Evolutionary conservation across 345 rosid species (phyloP).

Genomic region (Citrus maxima): DNA sequence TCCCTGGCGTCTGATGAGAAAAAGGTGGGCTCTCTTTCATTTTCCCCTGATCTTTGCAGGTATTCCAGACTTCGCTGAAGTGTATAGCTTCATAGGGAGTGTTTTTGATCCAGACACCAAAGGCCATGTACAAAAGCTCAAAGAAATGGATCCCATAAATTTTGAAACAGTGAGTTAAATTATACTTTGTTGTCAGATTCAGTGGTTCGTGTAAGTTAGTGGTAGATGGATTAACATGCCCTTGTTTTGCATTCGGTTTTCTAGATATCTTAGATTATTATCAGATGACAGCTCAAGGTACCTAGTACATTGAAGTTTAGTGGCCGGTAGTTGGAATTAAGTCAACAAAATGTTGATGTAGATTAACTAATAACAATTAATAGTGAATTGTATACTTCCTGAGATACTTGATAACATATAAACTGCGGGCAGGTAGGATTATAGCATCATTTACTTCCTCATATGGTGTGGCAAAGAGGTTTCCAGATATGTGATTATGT

Average conservation of each 20-base stretch:
- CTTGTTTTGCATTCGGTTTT: not conserved
- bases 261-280: not conserved
- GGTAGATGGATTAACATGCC: slow-evolving; percentile 2
- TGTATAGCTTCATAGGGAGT: slow-evolving; percentile 87
- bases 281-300: not conserved
- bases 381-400: not conserved
- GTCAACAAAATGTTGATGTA: not conserved
- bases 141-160: slow-evolving; percentile 97
- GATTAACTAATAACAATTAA: not conserved
- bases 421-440: not conserved
- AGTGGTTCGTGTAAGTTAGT: not conserved
- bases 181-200: slow-evolving; percentile 1
- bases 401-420: not conserved
- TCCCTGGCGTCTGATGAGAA: not conserved
- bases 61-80: slow-evolving; percentile 86
- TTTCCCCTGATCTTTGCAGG: slow-evolving; percentile 39
- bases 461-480: not conserved
- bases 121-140: slow-evolving; percentile 75
- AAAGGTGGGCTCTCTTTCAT: slow-evolving; percentile 5
- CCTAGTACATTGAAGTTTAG: not conserved
- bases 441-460: not conserved
- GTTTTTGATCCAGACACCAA: slow-evolving; percentile 75
- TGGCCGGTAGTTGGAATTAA: not conserved
- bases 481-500: not conserved
- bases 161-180: slow-evolving; percentile 76